phyloP scores from a whole-genome alignment of 2,329 filamentous ascomycete genomes.

The Fusarium udum region DNA sequence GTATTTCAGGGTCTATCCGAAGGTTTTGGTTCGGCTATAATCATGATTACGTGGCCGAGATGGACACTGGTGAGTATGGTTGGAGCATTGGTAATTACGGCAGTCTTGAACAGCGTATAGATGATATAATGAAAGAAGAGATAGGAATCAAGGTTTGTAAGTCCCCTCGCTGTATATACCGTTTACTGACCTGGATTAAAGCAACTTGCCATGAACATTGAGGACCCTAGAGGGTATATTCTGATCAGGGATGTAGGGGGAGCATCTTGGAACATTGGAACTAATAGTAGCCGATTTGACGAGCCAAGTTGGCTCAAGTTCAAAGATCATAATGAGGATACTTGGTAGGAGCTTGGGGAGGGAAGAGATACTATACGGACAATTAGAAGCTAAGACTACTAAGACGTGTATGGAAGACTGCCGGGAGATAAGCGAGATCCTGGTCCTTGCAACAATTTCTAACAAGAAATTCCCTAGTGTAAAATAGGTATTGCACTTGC shows the following conservation, averaged over 20 bases:
- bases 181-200: not conserved
- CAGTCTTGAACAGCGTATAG: rapidly evolving
- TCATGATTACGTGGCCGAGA: not conserved
- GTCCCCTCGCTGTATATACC: not conserved
- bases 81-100: not conserved
- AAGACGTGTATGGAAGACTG: not conserved
- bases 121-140: rapidly evolving
- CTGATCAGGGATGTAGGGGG: rapidly evolving
- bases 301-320: not conserved
- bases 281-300: not conserved
- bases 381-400: not conserved
- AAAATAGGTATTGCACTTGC: rapidly evolving
- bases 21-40: not conserved
- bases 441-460: not conserved
- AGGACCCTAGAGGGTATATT: not conserved
- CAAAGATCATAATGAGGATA: not conserved
- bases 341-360: not conserved
- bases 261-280: not conserved
- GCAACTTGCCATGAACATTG: not conserved
- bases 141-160: not conserved
- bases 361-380: not conserved
- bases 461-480: no score
- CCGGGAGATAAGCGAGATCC: not conserved
- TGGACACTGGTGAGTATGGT: not conserved
- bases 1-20: not conserved